These are phyloP conservation scores for Vitis cinerea DNA, from an alignment of 164 flowering plant species.

Conservation along the genomic window DNA sequence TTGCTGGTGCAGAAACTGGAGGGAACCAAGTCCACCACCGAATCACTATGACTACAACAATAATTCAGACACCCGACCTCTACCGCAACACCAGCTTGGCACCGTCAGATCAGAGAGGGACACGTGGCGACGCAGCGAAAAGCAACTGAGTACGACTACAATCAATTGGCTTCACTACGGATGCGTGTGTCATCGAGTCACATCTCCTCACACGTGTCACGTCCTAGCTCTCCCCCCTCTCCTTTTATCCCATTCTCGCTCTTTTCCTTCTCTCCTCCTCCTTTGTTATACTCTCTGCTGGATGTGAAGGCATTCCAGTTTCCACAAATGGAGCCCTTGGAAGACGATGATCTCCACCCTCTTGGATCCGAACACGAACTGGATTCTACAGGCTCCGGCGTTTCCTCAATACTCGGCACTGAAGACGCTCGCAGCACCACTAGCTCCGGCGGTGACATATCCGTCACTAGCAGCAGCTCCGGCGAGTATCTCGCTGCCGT, in stretches of 20 bases:
- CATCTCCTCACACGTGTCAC: constrained; percentile 31
- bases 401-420: constrained; percentile 16
- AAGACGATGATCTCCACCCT: constrained; percentile 29
- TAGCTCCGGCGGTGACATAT: constrained; percentile 29
- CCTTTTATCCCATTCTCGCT: background rate
- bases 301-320: background rate
- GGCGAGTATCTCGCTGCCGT: constrained; percentile 37
- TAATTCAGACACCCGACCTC: background rate
- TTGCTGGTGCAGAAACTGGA: background rate
- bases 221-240: background rate
- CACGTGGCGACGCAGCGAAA: constrained; percentile 17
- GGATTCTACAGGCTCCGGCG: constrained; percentile 21
- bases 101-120: constrained; percentile 4
- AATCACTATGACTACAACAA: background rate
- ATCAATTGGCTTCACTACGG: background rate
- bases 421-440: constrained; percentile 16
- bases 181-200: constrained; percentile 17
- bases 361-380: constrained; percentile 20
- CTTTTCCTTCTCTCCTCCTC: constrained; percentile 1
- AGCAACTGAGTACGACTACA: constrained; percentile 11
- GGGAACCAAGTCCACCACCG: background rate
- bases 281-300: constrained; percentile 1
- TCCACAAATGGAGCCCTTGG: constrained; percentile 4
- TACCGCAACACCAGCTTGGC: background rate
- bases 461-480: constrained; percentile 37